phyloP scores from a whole-genome alignment of 805 yeast species.

The Crinitomyces ghanaensis region DNA sequence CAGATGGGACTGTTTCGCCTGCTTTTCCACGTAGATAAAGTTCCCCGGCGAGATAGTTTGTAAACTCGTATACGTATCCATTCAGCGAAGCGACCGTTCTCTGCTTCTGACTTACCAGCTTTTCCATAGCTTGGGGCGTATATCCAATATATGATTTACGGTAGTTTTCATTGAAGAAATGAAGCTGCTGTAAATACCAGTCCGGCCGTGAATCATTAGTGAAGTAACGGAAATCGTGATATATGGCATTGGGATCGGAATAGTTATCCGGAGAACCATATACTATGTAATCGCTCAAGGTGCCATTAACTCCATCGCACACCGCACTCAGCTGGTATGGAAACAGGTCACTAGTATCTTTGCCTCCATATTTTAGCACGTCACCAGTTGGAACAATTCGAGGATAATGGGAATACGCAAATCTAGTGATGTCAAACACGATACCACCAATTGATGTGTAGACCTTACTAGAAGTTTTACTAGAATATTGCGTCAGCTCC shows the following conservation, averaged over 20 bases:
- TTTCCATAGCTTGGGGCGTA: constrained; percentile 22
- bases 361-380: constrained; percentile 29
- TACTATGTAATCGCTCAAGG: constrained; percentile 20
- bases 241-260: constrained; percentile 29
- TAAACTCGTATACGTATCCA: constrained; percentile 30
- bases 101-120: constrained; percentile 17
- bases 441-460: constrained; percentile 30
- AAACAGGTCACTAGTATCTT: constrained; percentile 26
- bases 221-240: constrained; percentile 32
- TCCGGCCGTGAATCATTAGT: constrained; percentile 31
- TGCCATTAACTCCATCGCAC: constrained; percentile 27
- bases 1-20: constrained; percentile 17
- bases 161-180: constrained; percentile 25
- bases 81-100: constrained; percentile 24
- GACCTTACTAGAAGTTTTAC: constrained; percentile 23
- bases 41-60: constrained; percentile 28
- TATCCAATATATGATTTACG: constrained; percentile 28
- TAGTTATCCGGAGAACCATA: constrained; percentile 23
- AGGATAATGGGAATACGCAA: constrained; percentile 30
- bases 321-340: constrained; percentile 32
- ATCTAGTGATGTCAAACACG: constrained; percentile 29
- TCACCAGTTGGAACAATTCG: constrained; percentile 25
- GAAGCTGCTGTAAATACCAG: constrained; percentile 31
- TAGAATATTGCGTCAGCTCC: constrained; percentile 24
- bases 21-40: constrained; percentile 22